Conservation (phyloP, 306 rosid genomes). For the Neltuma alba region DNA sequence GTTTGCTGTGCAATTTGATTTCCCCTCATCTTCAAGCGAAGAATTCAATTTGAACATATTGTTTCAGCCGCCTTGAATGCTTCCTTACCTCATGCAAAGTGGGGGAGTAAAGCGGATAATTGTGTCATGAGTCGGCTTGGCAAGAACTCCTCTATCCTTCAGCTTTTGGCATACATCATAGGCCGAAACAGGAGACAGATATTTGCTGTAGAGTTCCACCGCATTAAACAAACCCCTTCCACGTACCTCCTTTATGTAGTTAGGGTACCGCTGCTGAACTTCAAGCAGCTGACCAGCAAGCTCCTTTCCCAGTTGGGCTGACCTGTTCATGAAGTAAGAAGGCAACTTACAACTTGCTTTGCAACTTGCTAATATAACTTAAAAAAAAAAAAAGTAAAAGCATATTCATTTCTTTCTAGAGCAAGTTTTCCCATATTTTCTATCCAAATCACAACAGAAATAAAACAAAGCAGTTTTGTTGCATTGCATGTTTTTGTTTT, state of each 20-base stretch:
- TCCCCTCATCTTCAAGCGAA: neutral
- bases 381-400: too few species aligned
- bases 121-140: constrained; percentile 93
- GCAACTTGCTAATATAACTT: too few species aligned
- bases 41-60: neutral
- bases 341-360: too few species aligned
- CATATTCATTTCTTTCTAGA: too few species aligned
- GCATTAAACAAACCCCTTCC: constrained; percentile 95
- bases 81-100: constrained; percentile 74
- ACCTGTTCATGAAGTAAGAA: constrained; percentile 47
- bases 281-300: constrained; percentile 58
- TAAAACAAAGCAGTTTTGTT: too few species aligned
- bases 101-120: constrained; percentile 96
- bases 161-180: constrained; percentile 74
- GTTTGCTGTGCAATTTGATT: neutral
- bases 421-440: too few species aligned
- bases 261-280: constrained; percentile 68
- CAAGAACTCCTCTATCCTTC: constrained; percentile 94
- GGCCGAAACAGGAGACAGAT: constrained; percentile 67
- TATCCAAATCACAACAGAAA: too few species aligned
- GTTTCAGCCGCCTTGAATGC: constrained; percentile 1
- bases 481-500: too few species aligned
- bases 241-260: constrained; percentile 65
- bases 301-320: constrained; percentile 66
- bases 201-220: constrained; percentile 71